Conservation (phyloP, 2,329 filamentous ascomycete genomes). For the Akanthomyces dipterigenus region DNA sequence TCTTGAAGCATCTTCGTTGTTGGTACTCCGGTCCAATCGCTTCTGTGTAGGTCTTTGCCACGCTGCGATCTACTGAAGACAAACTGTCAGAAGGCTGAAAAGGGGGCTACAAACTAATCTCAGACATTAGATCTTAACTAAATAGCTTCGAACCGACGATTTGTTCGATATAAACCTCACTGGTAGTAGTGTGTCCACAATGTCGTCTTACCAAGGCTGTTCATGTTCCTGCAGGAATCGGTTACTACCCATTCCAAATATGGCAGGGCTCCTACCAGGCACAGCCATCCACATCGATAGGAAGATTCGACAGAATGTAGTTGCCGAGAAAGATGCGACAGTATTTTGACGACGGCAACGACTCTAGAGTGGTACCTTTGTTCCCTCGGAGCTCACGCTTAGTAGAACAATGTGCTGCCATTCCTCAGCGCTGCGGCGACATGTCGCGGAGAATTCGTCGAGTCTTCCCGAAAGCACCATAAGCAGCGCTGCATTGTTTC, state of each 20-base stretch:
- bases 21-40: no score
- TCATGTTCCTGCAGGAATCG: constrained; percentile 1
- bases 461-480: not conserved
- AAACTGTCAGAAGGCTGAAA: no score
- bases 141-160: not conserved
- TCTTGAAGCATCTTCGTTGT: not conserved
- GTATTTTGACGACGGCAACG: no score
- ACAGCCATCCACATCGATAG: not conserved
- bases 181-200: not conserved
- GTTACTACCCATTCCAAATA: not conserved
- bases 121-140: no score
- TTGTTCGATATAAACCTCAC: not conserved
- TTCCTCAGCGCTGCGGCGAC: not conserved
- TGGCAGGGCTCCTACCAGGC: no score
- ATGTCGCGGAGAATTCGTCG: not conserved
- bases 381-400: no score
- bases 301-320: no score
- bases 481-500: not conserved
- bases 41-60: no score
- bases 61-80: no score
- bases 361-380: no score
- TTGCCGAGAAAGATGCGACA: no score
- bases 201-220: not conserved
- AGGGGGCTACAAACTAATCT: no score
- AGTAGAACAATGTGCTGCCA: not conserved